Evolutionary conservation across 2,329 filamentous ascomycete genomes (phyloP), one percentile per base, ranked within the genome.

Genomic region (Chaetomium sp.): DNA sequence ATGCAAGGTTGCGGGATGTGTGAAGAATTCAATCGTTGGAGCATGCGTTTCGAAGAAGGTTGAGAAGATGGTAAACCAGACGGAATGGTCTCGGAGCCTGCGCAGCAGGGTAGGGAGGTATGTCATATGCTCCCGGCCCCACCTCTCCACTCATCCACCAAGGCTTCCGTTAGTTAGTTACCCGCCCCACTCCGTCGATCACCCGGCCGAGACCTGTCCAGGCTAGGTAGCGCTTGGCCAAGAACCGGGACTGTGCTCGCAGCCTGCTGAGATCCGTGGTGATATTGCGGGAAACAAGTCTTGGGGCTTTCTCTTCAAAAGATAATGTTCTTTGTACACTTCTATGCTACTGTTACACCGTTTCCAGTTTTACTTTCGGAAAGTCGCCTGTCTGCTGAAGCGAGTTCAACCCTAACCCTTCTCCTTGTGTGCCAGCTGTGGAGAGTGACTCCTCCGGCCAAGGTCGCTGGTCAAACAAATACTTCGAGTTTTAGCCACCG

Each of bases 51-150:
- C 7, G 23, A 10, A 31, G 57, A 25, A 65, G 29, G 47, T 58
- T 57, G 35, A 49, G 33, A 62, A 55, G 33, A n/a, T 19, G 33
- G 38, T 16, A 16, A 33, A 42, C 38, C 21, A 23, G 53, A 12
- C 13, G 29, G 21, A 12, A 27, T 10, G 31, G 50, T 55, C 45
- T 10, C 13, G 4, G 49, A 38, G 35, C 38, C 42, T 57, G 42
- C 10, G 56, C n/a, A 19, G 25, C 23, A 25, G 23, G 56, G n/a
- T n/a, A n/a, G n/a, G n/a, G n/a, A n/a, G n/a, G n/a, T 60, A 65
- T 65, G 65, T 67, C 65, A 67, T 67, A 57, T 63, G 57, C 42
- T 16, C 57, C 57, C 27, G 38, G 54, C 42, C 61, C 65, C 65
- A 65, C 64, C 29, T 23, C 51, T 57, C 45, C 31, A 45, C 45